These are phyloP conservation scores for Geosmithia morbida DNA, from an alignment of 2,329 filamentous ascomycete genomes.

Conservation along the genomic window DNA sequence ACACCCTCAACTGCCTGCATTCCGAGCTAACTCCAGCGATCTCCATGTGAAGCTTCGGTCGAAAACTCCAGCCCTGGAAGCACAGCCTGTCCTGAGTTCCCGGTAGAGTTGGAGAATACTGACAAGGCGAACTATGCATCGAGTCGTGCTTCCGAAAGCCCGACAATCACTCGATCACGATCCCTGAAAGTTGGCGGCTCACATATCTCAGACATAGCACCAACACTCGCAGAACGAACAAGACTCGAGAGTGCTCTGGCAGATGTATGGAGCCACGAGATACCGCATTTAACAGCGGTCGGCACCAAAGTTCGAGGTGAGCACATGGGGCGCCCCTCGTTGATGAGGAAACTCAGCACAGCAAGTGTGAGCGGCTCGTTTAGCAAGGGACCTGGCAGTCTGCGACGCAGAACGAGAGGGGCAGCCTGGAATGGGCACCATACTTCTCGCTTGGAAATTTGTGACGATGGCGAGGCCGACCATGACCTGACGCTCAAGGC, in stretches of 20 bases:
- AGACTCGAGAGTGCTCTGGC: constrained; percentile 59
- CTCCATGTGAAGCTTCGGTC: not conserved
- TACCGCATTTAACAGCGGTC: constrained; percentile 75
- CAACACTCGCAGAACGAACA: constrained; percentile 60
- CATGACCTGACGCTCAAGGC: not conserved
- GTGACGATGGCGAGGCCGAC: not conserved
- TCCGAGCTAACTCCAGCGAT: not conserved
- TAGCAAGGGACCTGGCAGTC: constrained; percentile 52
- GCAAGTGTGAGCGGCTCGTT: constrained; percentile 68
- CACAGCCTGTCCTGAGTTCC: constrained; percentile 37
- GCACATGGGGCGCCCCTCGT: constrained; percentile 65
- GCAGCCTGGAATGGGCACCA: not conserved
- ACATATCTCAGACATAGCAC: constrained; percentile 54
- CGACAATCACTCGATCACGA: constrained; percentile 61
- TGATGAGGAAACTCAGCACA: constrained; percentile 80
- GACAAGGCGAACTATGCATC: constrained; percentile 46
- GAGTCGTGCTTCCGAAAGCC: constrained; percentile 20
- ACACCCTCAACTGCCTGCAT: not conserved
- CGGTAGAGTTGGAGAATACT: constrained; percentile 81
- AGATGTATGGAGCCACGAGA: constrained; percentile 74
- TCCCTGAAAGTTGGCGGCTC: constrained; percentile 59
- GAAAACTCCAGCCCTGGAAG: not conserved
- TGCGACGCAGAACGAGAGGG: constrained; percentile 9
- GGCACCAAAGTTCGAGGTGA: constrained; percentile 48
- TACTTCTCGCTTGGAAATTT: not conserved